Conservation (phyloP, 768 basidiomycete species). For the Floccularia luteovirens region DNA sequence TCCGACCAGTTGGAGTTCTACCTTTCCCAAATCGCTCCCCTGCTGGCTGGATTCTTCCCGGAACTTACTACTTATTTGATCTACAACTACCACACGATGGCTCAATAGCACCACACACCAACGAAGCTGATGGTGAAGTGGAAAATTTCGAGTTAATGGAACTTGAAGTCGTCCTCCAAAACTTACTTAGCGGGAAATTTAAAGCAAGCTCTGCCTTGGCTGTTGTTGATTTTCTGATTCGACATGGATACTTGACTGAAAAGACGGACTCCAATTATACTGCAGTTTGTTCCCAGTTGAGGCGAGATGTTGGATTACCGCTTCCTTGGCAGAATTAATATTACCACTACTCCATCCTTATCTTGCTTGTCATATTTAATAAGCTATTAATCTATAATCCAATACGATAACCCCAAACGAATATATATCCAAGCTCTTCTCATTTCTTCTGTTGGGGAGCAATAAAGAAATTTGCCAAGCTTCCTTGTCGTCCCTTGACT, state of each 20-base stretch:
- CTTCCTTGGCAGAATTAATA: no score
- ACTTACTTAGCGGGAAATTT: constrained; percentile 25
- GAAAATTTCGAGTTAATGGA: constrained; percentile 31
- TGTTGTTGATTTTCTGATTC: constrained; percentile 31
- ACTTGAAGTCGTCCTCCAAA: constrained; percentile 20
- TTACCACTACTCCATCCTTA: no score
- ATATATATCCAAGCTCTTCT: background rate
- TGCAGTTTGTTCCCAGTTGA: no score
- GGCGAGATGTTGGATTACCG: no score
- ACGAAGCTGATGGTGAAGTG: constrained; percentile 32
- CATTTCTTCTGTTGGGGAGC: constrained; percentile 17
- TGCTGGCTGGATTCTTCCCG: constrained; percentile 34
- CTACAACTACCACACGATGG: constrained; percentile 28
- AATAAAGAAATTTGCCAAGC: constrained; percentile 28
- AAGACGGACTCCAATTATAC: constrained; percentile 21
- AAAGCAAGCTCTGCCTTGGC: constrained; percentile 36
- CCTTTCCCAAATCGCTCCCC: constrained; percentile 35
- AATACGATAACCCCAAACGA: no score
- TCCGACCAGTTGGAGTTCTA: constrained; percentile 26
- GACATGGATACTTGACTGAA: constrained; percentile 25
- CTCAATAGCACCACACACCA: constrained; percentile 22
- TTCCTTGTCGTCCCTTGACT: constrained; percentile 18
- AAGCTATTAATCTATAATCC: no score
- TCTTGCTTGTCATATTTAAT: no score
- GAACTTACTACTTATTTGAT: constrained; percentile 36